Evolutionary conservation across 305 asterid species (phyloP).

Genomic region (Euphrasia arctica): DNA sequence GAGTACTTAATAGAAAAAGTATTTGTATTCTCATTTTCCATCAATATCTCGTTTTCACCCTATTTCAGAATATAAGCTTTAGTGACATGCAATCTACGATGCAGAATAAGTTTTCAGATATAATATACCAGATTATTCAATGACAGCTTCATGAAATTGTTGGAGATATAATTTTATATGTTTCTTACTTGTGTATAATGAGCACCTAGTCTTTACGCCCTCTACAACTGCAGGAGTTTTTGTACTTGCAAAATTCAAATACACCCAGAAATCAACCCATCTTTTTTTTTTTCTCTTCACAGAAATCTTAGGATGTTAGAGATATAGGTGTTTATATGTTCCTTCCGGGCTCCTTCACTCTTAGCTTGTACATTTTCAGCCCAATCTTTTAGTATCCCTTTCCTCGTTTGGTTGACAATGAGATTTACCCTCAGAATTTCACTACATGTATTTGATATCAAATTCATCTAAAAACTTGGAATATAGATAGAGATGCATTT

Average conservation of each 20-base stretch:
- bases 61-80: slow-evolving; percentile 1
- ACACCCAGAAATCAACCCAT: too few species aligned
- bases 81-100: slow-evolving; percentile 7
- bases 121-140: neutral
- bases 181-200: too few species aligned
- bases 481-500: neutral
- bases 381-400: slow-evolving; percentile 6
- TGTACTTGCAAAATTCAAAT: too few species aligned
- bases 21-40: slow-evolving; percentile 8
- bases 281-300: neutral
- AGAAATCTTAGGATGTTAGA: slow-evolving; percentile 3
- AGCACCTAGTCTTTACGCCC: too few species aligned
- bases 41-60: slow-evolving; percentile 12
- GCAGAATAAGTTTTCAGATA: slow-evolving; percentile 6
- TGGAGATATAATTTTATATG: too few species aligned
- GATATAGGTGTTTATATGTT: slow-evolving; percentile 2
- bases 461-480: slow-evolving; percentile 1
- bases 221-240: too few species aligned
- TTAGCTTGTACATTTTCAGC: too few species aligned
- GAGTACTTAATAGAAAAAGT: slow-evolving; percentile 17
- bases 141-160: too few species aligned
- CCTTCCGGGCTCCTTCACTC: slow-evolving; percentile 9
- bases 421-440: slow-evolving; percentile 7
- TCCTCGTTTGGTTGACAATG: slow-evolving; percentile 7
- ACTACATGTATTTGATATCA: slow-evolving; percentile 5